Evolutionary conservation across 1,284 basidiomycete species (phyloP), one percentile per base, ranked within the genome.

Genomic region (Fomitopsis pinicola): DNA sequence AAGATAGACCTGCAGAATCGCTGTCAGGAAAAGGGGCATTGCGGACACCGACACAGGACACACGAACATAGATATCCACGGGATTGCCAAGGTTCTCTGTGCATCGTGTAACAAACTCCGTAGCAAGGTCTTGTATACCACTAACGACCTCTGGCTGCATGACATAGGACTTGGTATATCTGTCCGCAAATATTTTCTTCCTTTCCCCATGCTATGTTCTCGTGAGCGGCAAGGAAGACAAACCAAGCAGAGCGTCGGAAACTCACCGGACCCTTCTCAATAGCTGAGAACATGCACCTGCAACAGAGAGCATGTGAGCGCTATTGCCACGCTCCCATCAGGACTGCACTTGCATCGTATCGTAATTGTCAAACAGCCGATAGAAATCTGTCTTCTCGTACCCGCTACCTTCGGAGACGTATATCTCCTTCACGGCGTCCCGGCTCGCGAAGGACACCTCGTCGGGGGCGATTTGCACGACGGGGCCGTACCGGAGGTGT

Each of bases 401-500:
- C 8, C 69, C 69, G 53, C 69, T 69, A 14, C 69, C 69, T 6
- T 66, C 68, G 1, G 65, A 66, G 17, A 66, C 59, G 59, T 70
- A 70, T 36, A 70, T 68, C 59, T 70, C 68, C 60, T 70, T 70
- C 42, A 58, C 64, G 1, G 69, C 68, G 33, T 69, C 68, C 48
- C 65, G 64, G 6, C 45, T 64, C 28, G 68, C 67, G 36, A 71
- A 70, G 3, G 70, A 67, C 9, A 73, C 65, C 59, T 73, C 71
- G 46, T 72, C 59, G 3, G 71, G 71, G 0, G 68, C 70, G 12
- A 73, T 60, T 9, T 70, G 70, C 22, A 73, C 71, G 5, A 69
- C 57, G 3, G 68, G 67, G 0, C 71, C 71, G 42, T 72, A 70
- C 35, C 64, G 60, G 35, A 64, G 35, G 46, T 73, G 71, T 19